Evolutionary conservation across 1,284 basidiomycete genomes (phyloP).

Genomic region (Pholiota adiposa): DNA sequence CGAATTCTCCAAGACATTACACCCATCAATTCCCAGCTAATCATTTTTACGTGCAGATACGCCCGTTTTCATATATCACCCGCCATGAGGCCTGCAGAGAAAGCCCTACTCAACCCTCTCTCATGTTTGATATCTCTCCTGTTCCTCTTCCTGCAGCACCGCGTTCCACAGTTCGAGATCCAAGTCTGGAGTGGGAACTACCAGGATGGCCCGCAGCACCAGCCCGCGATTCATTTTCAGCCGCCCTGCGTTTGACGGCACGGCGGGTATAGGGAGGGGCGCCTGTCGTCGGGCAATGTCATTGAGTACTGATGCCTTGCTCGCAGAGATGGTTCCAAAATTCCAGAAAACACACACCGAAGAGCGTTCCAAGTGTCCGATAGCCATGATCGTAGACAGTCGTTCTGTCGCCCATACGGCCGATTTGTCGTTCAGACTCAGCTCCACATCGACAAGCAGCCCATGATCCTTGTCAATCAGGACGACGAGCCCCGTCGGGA

Average conservation of each 20-base stretch:
- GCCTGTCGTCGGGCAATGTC: constrained; percentile 28
- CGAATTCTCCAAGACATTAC: no score
- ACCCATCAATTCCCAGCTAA: constrained; percentile 9
- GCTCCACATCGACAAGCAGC: constrained; percentile 56
- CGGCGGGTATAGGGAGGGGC: constrained; percentile 41
- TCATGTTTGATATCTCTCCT: constrained; percentile 11
- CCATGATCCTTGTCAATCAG: constrained; percentile 50
- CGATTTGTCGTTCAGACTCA: constrained; percentile 47
- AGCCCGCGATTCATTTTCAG: constrained; percentile 27
- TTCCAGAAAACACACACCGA: constrained; percentile 36
- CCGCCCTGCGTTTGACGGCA: constrained; percentile 39
- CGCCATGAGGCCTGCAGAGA: neutral
- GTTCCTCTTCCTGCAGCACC: constrained; percentile 36
- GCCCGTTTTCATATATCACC: constrained; percentile 1
- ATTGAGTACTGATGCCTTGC: constrained; percentile 3
- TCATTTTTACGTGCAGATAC: constrained; percentile 8
- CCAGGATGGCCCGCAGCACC: constrained; percentile 54
- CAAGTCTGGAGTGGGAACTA: constrained; percentile 49
- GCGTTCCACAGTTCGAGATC: constrained; percentile 49
- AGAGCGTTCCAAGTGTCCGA: constrained; percentile 58
- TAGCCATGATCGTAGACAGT: constrained; percentile 51
- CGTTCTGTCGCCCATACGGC: constrained; percentile 54
- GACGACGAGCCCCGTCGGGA: constrained; percentile 44
- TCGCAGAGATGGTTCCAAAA: neutral
- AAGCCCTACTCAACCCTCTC: neutral